Base-by-base conservation (phyloP, 257 asterid species). In the Gentiana dahurica region DNA sequence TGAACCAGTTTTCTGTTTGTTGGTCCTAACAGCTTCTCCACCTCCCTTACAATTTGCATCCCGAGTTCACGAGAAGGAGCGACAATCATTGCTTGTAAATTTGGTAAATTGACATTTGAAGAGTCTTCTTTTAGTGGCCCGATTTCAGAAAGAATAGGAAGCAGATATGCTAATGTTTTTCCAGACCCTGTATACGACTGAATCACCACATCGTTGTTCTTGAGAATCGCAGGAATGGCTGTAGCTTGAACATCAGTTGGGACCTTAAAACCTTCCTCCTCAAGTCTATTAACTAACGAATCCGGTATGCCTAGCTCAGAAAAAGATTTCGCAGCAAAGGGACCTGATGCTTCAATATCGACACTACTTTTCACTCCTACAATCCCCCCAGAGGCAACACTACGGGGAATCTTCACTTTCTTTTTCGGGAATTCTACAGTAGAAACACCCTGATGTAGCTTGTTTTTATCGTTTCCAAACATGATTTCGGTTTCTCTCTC, bases 1-100 rank as follows among this genome's bases (percentile, higher is more conserved):
- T 92, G 99, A 34, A 92, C 99, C 59, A 80, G 64, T 73, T 83
- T 83, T 78, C 82, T 88, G 60, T 85, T 75, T 9, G 71, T 65
- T 24, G 99, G 95, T 55, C 97, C 99, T 57, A 92, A 86, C 1
- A 92, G 71, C 76, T 81, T 92, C 72, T 92, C 97, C 49, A 84
- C 68, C 71, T 88, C 97, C 75, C 99, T 77, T 67, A 92, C 99
- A 65, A 87, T 91, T 79, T 92, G 99, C 99, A 92, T 92, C 47
- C 87, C 99, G 1, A 88, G 97, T 78, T 92, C 99, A 70, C 99
- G 75, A 2, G 99, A 92, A 8, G 99, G 99, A n/a, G 95, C 99
- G 24, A 92, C 90, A 41, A 92, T 72, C 51, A 92, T 89, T 51
- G 99, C 99, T 71, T 85, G 84, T 8, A 92, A 67, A 53, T 75